These are phyloP conservation scores for Agrocybe praecox DNA, from an alignment of 768 basidiomycete genomes.

Conservation along the genomic window DNA sequence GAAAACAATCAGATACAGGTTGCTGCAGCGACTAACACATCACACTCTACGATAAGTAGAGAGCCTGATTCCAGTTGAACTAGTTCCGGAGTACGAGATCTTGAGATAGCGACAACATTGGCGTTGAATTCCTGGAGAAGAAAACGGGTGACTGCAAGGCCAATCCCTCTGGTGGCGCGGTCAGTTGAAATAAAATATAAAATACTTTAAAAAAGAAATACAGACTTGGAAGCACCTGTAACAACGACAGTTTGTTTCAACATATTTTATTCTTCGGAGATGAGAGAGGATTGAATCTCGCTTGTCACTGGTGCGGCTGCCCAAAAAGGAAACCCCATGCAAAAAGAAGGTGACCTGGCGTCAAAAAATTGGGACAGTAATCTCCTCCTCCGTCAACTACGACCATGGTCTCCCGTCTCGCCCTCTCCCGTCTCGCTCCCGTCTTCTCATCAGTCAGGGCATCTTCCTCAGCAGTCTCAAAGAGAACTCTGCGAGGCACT, in stretches of 20 bases:
- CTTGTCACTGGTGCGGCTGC: constrained; percentile 13
- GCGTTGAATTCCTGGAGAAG: constrained; percentile 65
- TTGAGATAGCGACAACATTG: constrained; percentile 76
- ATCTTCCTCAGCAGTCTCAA: constrained; percentile 40
- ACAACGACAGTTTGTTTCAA: constrained; percentile 68
- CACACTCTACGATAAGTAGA: constrained; percentile 65
- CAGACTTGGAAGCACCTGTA: constrained; percentile 84
- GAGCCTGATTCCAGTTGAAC: constrained; percentile 43
- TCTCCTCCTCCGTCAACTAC: constrained; percentile 20
- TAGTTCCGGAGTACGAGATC: constrained; percentile 70
- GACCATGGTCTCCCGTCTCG: constrained; percentile 64
- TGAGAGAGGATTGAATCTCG: constrained; percentile 1
- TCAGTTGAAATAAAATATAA: constrained; percentile 3
- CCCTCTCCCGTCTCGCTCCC: constrained; percentile 67
- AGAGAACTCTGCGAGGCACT: constrained; percentile 41
- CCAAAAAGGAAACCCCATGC: constrained; percentile 31
- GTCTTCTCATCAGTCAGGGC: constrained; percentile 53
- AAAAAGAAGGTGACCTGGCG: constrained; percentile 26
- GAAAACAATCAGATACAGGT: constrained; percentile 1
- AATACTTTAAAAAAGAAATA: constrained; percentile 3
- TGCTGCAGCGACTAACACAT: constrained; percentile 60
- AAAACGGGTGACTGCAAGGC: constrained; percentile 73
- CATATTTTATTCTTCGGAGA: neutral
- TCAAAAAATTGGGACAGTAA: constrained; percentile 23
- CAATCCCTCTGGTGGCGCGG: constrained; percentile 55